phyloP scores from a whole-genome alignment of 2,329 filamentous ascomycete genomes.

The Davidsoniella virescens region DNA sequence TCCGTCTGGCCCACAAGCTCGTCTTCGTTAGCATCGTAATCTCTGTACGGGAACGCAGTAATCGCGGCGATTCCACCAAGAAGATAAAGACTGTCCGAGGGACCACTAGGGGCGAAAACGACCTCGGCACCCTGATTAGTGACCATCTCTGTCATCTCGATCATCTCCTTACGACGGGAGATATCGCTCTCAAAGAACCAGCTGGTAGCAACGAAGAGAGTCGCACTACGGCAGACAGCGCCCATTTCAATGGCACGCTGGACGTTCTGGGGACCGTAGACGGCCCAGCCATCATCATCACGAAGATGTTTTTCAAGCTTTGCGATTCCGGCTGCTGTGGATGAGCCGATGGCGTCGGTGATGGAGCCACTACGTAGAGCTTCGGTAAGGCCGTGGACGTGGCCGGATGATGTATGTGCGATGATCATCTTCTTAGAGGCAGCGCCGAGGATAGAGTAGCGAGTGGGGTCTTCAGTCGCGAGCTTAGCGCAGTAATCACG shows the following conservation, averaged over 20 bases:
- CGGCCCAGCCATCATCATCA: constrained; percentile 72
- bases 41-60: constrained; percentile 76
- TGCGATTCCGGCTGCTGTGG: constrained; percentile 62
- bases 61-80: constrained; percentile 81
- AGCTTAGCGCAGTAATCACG: constrained; percentile 49
- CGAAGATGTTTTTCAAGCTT: constrained; percentile 65
- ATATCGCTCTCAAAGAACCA: constrained; percentile 76
- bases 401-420: constrained; percentile 70
- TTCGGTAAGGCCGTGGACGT: constrained; percentile 76
- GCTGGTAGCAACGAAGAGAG: constrained; percentile 71
- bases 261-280: constrained; percentile 76
- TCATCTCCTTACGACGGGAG: constrained; percentile 60
- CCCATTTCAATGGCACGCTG: constrained; percentile 71
- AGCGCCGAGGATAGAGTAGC: constrained; percentile 51
- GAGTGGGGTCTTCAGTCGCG: constrained; percentile 19
- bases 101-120: constrained; percentile 24
- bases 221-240: constrained; percentile 71
- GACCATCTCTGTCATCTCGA: constrained; percentile 76
- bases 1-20: constrained; percentile 11
- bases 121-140: constrained; percentile 66
- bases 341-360: constrained; percentile 60
- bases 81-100: constrained; percentile 68
- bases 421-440: constrained; percentile 50
- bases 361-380: constrained; percentile 71
- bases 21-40: constrained; percentile 38